phyloP scores from a whole-genome alignment of 768 basidiomycete species.

The Hirschioporus abietinus region DNA sequence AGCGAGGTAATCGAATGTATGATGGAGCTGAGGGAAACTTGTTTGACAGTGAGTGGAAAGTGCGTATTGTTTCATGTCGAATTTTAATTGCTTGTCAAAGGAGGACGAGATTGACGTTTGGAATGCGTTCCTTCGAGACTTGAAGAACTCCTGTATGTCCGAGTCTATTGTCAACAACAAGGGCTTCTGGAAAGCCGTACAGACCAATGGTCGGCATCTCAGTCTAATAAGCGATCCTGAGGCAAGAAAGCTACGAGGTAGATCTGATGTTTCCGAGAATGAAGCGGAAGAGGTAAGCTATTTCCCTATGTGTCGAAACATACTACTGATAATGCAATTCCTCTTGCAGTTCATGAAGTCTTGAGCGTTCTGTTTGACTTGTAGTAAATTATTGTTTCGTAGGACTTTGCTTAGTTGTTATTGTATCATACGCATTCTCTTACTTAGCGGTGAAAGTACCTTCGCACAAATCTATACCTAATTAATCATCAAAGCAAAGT shows the following conservation, averaged over 20 bases:
- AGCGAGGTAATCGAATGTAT: slow-evolving; percentile 74
- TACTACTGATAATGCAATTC: background rate
- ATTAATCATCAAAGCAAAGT: background rate
- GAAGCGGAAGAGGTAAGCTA: slow-evolving; percentile 47
- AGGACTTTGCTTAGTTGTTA: background rate
- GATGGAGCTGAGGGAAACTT: slow-evolving; percentile 57
- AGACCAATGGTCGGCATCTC: slow-evolving; percentile 39
- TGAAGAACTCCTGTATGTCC: slow-evolving; percentile 50
- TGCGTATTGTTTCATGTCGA: background rate
- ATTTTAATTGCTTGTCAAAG: slow-evolving; percentile 26
- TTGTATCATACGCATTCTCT: background rate
- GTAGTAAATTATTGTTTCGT: background rate
- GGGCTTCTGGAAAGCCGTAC: slow-evolving; percentile 61
- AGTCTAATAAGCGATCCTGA: slow-evolving; percentile 61
- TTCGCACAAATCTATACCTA: background rate
- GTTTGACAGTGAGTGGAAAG: slow-evolving; percentile 45
- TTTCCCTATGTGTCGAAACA: background rate
- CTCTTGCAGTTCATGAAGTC: background rate
- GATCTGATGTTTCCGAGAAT: slow-evolving; percentile 50
- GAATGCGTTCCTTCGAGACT: slow-evolving; percentile 61
- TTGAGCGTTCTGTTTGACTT: background rate
- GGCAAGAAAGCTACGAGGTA: slow-evolving; percentile 53
- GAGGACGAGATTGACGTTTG: slow-evolving; percentile 82
- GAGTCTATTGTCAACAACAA: slow-evolving; percentile 48
- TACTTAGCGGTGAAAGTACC: background rate